These are phyloP conservation scores for Camptophora hylomeconis DNA, from an alignment of 2,329 filamentous ascomycete species.

Conservation along the genomic window DNA sequence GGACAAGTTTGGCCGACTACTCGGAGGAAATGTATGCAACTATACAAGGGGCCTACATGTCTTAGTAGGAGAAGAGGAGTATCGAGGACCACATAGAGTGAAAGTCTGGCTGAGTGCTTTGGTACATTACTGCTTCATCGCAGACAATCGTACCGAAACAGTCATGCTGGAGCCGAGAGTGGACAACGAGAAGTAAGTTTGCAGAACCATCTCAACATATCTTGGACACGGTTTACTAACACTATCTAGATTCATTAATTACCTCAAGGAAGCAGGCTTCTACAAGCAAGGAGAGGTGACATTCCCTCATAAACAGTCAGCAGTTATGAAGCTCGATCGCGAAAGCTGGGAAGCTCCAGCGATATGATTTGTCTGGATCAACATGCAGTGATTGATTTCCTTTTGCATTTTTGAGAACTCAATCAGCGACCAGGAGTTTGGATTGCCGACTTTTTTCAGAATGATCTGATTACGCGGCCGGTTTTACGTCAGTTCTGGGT, in stretches of 20 bases:
- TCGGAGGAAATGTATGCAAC: slow-evolving; percentile 54
- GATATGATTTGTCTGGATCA: slow-evolving; percentile 26
- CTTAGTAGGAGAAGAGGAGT: slow-evolving; percentile 84
- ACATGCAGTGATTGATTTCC: background rate
- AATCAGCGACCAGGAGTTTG: background rate
- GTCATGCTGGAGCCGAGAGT: slow-evolving; percentile 81
- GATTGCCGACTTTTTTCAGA: too few relatives aligned
- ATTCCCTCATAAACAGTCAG: slow-evolving; percentile 87
- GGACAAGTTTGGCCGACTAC: slow-evolving; percentile 58
- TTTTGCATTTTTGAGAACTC: background rate
- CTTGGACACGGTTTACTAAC: background rate
- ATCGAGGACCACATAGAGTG: slow-evolving; percentile 63
- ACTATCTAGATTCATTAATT: slow-evolving; percentile 48
- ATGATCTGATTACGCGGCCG: background rate
- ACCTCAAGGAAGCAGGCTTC: slow-evolving; percentile 65
- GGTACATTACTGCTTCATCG: slow-evolving; percentile 71
- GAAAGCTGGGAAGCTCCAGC: slow-evolving; percentile 67
- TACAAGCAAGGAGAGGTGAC: slow-evolving; percentile 73
- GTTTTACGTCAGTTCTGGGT: background rate
- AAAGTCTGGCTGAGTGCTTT: slow-evolving; percentile 70
- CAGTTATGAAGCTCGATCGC: slow-evolving; percentile 65
- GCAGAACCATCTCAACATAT: background rate
- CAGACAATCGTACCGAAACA: slow-evolving; percentile 68
- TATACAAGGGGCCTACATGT: slow-evolving; percentile 85
- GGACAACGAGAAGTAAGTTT: slow-evolving; percentile 71